Evolutionary conservation across 148 eudicot genomes (phyloP), one percentile per base, ranked within the genome.

Genomic region (Cornus suecica): DNA sequence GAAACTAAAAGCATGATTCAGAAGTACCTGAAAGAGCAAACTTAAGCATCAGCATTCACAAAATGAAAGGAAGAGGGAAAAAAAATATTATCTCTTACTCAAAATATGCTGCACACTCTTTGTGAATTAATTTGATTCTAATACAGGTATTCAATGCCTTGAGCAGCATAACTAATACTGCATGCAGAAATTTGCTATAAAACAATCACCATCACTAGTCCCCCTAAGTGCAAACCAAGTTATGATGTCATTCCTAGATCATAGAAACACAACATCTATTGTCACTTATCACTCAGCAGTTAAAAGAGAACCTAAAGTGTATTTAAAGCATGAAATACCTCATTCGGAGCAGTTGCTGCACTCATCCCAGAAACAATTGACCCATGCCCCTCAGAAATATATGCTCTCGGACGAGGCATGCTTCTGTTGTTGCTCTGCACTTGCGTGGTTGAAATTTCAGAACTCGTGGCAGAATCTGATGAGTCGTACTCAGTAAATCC

Each of bases 401-500:
- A 37, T 8, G 76, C 72, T 73, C 75, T 84, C 23, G 80, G 69
- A 16, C 48, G 83, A 60, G 88, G 83, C 76, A 62, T 82, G 37
- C 78, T 79, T 65, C 76, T 83, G 66, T 73, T 80, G 45, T 51
- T 77, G 74, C 89, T 89, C 48, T 64, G 84, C 60, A 84, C 85
- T 58, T 58, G 93, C 1, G 87, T 76, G 34, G 86, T 82, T 2
- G 95, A 87, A 69, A 90, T 86, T 70, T 92, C 97, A 13, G 97
- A 90, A 77, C 94, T 86, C 16, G 70, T 83, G 61, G 74, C 93
- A 27, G 97, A 93, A 79, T 88, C 95, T 2, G 87, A 86, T 8
- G 83, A 84, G 62, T 85, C 97, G 23, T 88, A 92, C 77, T 89
- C 94, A 0, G 68, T 81, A 71, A 69, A 82, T 60, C 62, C 84